phyloP scores from a whole-genome alignment of 2,329 filamentous ascomycete genomes.

The Colletotrichum euphorbiae region DNA sequence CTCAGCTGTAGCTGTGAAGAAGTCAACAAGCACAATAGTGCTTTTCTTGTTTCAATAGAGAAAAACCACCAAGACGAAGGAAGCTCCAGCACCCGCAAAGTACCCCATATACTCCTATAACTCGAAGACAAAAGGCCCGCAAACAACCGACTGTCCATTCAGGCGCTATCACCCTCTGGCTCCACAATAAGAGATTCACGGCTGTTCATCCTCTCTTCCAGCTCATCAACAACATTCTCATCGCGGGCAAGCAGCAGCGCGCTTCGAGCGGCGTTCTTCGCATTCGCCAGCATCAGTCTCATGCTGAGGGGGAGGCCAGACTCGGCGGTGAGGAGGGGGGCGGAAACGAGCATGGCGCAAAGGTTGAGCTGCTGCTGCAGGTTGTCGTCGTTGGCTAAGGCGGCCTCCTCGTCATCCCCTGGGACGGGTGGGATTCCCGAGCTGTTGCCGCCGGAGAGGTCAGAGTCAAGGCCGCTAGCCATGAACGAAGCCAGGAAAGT shows the following conservation, averaged over 20 bases:
- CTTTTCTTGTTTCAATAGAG: neutral
- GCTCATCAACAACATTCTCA: neutral
- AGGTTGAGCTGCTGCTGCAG: slow-evolving; percentile 4
- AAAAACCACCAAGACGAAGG: neutral
- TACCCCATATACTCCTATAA: neutral
- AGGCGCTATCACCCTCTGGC: neutral
- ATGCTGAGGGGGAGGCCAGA: neutral
- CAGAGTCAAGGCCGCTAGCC: neutral
- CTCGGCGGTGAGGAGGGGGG: neutral
- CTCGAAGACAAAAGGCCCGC: neutral
- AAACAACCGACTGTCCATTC: neutral
- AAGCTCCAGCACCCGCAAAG: neutral
- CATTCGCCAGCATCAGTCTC: slow-evolving; percentile 1
- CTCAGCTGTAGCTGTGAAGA: too few species aligned
- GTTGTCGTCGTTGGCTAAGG: neutral
- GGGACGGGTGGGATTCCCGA: fast-evolving
- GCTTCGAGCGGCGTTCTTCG: slow-evolving; percentile 1
- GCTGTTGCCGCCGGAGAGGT: neutral
- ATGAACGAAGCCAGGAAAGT: neutral
- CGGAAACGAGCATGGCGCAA: neutral
- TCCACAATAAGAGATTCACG: neutral
- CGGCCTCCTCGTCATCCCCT: neutral
- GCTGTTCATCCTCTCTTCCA: slow-evolving; percentile 3
- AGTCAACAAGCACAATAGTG: neutral
- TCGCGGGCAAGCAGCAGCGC: slow-evolving; percentile 2